phyloP scores from a whole-genome alignment of 768 basidiomycete species.

The Rhizopogon salebrosus region DNA sequence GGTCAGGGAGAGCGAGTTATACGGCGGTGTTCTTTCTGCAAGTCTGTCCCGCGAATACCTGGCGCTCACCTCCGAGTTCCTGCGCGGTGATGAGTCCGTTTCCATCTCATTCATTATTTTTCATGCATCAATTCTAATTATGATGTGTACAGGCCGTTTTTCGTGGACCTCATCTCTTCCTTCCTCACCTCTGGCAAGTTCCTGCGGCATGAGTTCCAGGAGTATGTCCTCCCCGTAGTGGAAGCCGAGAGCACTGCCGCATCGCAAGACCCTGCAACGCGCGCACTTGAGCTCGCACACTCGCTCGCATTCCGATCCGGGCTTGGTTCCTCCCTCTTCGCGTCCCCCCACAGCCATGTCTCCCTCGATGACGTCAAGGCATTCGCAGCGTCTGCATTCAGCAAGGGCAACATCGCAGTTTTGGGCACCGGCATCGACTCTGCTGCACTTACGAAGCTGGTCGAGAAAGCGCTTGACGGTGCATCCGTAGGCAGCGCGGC shows the following conservation, averaged over 20 bases:
- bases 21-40: slow-evolving; percentile 86
- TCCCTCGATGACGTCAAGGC: slow-evolving; percentile 66
- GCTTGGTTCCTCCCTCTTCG: slow-evolving; percentile 87
- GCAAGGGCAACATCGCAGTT: slow-evolving; percentile 77
- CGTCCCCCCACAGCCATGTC: slow-evolving; percentile 60
- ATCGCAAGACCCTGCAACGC: slow-evolving; percentile 51
- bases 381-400: slow-evolving; percentile 70
- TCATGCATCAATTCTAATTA: background rate
- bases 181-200: slow-evolving; percentile 80
- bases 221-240: slow-evolving; percentile 68
- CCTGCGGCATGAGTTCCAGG: slow-evolving; percentile 71
- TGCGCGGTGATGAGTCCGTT: slow-evolving; percentile 93
- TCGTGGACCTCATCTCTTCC: slow-evolving; percentile 84
- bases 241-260: slow-evolving; percentile 65
- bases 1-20: slow-evolving; percentile 88
- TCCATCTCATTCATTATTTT: background rate
- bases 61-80: slow-evolving; percentile 90
- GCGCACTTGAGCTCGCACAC: slow-evolving; percentile 86
- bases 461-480: slow-evolving; percentile 59
- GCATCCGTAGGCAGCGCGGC: slow-evolving; percentile 30
- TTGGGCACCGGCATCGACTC: slow-evolving; percentile 85
- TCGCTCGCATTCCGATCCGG: slow-evolving; percentile 89
- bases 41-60: slow-evolving; percentile 86
- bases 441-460: slow-evolving; percentile 61
- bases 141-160: slow-evolving; percentile 58